phyloP scores from a whole-genome alignment of 1,139 yeast species.

The Torulaspora pretoriensis region DNA sequence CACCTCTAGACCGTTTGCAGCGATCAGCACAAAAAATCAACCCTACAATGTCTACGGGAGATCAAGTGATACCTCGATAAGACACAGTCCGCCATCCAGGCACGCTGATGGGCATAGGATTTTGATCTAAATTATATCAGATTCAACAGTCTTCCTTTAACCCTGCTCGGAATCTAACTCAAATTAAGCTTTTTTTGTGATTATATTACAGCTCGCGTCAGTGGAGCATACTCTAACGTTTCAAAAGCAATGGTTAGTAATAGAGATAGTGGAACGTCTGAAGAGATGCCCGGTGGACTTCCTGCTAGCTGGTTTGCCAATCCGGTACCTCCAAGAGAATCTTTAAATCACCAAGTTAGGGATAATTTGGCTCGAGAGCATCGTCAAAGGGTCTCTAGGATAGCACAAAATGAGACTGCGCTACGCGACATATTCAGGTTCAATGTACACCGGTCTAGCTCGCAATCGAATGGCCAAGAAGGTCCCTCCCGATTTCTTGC shows the following conservation, averaged over 20 bases:
- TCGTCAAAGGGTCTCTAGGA: slow-evolving; percentile 22
- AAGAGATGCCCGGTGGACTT: slow-evolving; percentile 17
- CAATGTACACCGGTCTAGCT: slow-evolving; percentile 5
- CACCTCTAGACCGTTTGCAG: slow-evolving; percentile 1
- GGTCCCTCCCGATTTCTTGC: background rate
- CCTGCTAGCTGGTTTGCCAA: slow-evolving; percentile 26
- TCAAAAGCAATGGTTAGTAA: slow-evolving; percentile 8
- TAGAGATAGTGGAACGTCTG: slow-evolving; percentile 8
- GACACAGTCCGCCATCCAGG: background rate
- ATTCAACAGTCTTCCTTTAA: background rate
- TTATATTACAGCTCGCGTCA: background rate
- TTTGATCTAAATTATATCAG: background rate
- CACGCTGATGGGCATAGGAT: background rate
- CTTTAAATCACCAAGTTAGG: slow-evolving; percentile 16
- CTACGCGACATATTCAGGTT: slow-evolving; percentile 18
- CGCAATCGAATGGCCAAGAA: slow-evolving; percentile 1
- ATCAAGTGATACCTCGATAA: slow-evolving; percentile 2
- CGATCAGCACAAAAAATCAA: slow-evolving; percentile 11
- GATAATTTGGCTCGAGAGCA: slow-evolving; percentile 20
- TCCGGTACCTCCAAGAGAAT: slow-evolving; percentile 18
- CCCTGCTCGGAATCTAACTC: background rate
- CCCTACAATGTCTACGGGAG: slow-evolving; percentile 4
- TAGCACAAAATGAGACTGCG: slow-evolving; percentile 22
- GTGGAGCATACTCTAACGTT: background rate
- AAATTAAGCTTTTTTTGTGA: background rate